Evolutionary conservation across 2,329 filamentous ascomycete species (phyloP), one percentile per base, ranked within the genome.

Genomic region (Alternaria panax): DNA sequence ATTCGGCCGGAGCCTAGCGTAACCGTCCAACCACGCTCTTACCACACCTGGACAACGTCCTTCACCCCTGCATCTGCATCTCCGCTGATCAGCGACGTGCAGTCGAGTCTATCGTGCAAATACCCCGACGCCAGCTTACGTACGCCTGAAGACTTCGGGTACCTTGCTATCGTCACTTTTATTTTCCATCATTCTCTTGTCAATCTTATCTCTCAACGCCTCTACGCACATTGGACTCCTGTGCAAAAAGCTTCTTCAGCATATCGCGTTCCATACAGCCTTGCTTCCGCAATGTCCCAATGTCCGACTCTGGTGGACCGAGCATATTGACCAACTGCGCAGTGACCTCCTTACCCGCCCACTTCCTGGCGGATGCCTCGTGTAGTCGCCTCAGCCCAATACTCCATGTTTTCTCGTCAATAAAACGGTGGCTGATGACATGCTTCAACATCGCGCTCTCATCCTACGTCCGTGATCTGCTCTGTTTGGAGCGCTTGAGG

Each of bases 11-110:
- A 50, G 59, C 48, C 60, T 63, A 64, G 59, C 43, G 36, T 57
- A 54, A 51, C 62, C 62, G 62, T 51, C 42, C 47, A 41, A 60
- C 62, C 57, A 62, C 54, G 55, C 60, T 59, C 52, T 41, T 58
- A 43, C 57, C 46, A 43, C 60, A 42, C 20, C 45, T 34, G 20
- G 45, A 1, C 45, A 58, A 50, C 54, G 40, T 56, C 61, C 34
- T 48, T 52, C 56, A 51, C 55, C 54, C 53, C 47, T 56, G 57
- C 45, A 56, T 47, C 34, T 63, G 57, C 57, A 57, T 56, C 52
- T 55, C 57, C 41, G 57, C 57, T 59, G 54, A 61, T 58, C 59
- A 51, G 55, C 48, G 40, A 55, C 41, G 27, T 46, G 36, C 41
- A 38, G 51, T 47, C 42, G 24, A 40, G 36, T 54, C 34, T 41